Evolutionary conservation across 1,139 yeast species (phyloP).

Genomic region (Suhomyces chickasaworum): DNA sequence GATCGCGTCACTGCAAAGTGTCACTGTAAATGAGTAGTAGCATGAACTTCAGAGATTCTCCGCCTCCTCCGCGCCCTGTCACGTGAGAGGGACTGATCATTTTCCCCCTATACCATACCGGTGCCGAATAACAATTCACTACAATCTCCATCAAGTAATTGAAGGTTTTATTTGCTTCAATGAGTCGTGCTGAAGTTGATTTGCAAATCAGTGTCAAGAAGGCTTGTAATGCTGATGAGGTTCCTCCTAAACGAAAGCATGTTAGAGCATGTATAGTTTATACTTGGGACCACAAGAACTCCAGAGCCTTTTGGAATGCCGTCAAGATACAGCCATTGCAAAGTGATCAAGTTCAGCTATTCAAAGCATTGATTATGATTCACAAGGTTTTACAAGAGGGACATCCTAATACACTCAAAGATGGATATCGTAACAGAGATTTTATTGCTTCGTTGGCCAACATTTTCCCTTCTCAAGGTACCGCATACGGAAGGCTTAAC

Average conservation of each 20-base stretch:
- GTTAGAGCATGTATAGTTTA: slow-evolving; percentile 92
- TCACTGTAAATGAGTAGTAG: no score
- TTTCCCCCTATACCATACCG: background rate
- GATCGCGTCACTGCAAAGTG: background rate
- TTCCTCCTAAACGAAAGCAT: slow-evolving; percentile 94
- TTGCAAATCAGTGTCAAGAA: slow-evolving; percentile 73
- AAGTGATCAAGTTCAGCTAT: slow-evolving; percentile 78
- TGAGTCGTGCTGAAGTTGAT: slow-evolving; percentile 60
- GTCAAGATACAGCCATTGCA: slow-evolving; percentile 80
- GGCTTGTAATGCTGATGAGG: slow-evolving; percentile 84
- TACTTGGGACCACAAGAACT: slow-evolving; percentile 93
- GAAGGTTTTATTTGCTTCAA: slow-evolving; percentile 14
- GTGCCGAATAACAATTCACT: background rate
- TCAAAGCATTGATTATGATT: slow-evolving; percentile 83
- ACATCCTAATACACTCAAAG: slow-evolving; percentile 80
- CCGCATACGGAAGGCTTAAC: slow-evolving; percentile 72
- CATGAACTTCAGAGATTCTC: background rate
- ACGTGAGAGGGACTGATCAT: slow-evolving; percentile 4
- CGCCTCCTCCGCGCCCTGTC: slow-evolving; percentile 7
- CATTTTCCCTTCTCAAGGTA: slow-evolving; percentile 44
- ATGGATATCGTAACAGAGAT: slow-evolving; percentile 71
- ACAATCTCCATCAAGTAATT: background rate
- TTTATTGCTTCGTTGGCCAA: slow-evolving; percentile 44
- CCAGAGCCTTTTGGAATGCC: slow-evolving; percentile 84
- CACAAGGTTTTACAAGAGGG: slow-evolving; percentile 98